Evolutionary conservation across 306 rosid species (phyloP).

Genomic region (Pterocarpus macrocarpus): DNA sequence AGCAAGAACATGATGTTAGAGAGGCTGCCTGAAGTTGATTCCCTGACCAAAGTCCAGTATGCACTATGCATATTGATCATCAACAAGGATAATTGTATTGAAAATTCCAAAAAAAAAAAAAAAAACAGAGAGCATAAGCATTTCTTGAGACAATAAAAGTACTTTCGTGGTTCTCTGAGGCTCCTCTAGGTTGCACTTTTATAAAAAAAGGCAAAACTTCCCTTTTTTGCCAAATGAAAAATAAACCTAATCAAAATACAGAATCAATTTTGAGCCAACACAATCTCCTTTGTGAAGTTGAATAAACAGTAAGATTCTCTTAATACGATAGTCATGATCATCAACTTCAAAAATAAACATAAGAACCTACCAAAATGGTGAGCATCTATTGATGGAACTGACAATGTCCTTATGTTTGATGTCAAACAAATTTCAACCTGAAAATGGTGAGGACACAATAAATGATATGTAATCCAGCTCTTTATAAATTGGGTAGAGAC

Average conservation of each 20-base stretch:
- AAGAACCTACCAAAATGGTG: slow-evolving; percentile 86
- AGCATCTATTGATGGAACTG: slow-evolving; percentile 78
- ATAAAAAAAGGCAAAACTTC: no score
- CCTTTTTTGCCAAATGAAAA: no score
- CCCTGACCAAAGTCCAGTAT: slow-evolving; percentile 27
- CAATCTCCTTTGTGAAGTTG: not conserved
- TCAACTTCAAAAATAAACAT: slow-evolving; percentile 38
- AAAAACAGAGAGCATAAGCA: no score
- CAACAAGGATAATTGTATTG: not conserved
- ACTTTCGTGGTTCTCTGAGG: no score
- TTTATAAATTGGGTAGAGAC: slow-evolving; percentile 1
- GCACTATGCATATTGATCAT: not conserved
- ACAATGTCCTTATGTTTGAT: slow-evolving; percentile 79
- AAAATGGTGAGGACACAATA: slow-evolving; percentile 42
- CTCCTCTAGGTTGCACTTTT: no score
- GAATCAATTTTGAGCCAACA: no score
- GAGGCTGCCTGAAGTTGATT: slow-evolving; percentile 27
- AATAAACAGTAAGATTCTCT: slow-evolving; percentile 23
- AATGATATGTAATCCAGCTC: not conserved
- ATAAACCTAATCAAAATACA: no score
- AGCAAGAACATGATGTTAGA: slow-evolving; percentile 44
- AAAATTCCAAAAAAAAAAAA: not conserved
- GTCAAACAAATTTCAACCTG: slow-evolving; percentile 99
- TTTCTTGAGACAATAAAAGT: no score
- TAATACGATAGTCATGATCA: not conserved